These are phyloP conservation scores for Sarocladium strictum DNA, from an alignment of 2,329 filamentous ascomycete genomes.

Conservation along the genomic window DNA sequence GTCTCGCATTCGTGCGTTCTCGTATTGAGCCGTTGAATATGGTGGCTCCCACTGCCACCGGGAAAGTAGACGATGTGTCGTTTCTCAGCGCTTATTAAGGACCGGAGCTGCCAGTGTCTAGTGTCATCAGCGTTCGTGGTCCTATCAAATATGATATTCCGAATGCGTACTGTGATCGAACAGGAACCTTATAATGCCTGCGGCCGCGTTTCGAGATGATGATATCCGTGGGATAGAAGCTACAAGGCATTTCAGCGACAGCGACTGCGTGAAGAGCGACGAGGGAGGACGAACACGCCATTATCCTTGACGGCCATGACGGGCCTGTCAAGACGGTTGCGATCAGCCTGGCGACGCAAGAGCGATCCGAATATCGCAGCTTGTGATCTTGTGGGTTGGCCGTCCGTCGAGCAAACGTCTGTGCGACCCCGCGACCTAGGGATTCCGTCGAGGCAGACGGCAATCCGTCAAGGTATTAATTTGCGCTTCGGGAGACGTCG, in stretches of 20 bases:
- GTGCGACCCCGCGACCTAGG: background rate
- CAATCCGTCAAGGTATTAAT: no score
- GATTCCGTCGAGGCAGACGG: no score
- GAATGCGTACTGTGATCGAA: conserved; percentile 55
- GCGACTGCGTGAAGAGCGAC: background rate
- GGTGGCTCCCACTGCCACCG: conserved; percentile 59
- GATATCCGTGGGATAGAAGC: conserved; percentile 59
- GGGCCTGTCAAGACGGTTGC: background rate
- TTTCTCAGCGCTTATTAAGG: conserved; percentile 78
- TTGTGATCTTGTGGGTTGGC: background rate
- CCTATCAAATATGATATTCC: background rate
- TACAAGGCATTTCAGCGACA: conserved; percentile 23
- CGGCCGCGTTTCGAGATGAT: conserved; percentile 55
- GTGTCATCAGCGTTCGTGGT: conserved; percentile 6
- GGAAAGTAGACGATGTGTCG: conserved; percentile 80
- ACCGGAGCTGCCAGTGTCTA: conserved; percentile 84
- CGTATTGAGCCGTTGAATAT: conserved; percentile 64
- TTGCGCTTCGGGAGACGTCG: no score
- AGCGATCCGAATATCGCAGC: background rate
- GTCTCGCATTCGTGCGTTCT: conserved; percentile 65
- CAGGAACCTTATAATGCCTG: conserved; percentile 62
- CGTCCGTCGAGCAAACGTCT: background rate
- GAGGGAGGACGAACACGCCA: conserved; percentile 36
- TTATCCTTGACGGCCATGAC: conserved; percentile 51
- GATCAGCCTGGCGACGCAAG: background rate